These are phyloP conservation scores for Claviceps sp. DNA, from an alignment of 2,329 filamentous ascomycete genomes.

Conservation along the genomic window DNA sequence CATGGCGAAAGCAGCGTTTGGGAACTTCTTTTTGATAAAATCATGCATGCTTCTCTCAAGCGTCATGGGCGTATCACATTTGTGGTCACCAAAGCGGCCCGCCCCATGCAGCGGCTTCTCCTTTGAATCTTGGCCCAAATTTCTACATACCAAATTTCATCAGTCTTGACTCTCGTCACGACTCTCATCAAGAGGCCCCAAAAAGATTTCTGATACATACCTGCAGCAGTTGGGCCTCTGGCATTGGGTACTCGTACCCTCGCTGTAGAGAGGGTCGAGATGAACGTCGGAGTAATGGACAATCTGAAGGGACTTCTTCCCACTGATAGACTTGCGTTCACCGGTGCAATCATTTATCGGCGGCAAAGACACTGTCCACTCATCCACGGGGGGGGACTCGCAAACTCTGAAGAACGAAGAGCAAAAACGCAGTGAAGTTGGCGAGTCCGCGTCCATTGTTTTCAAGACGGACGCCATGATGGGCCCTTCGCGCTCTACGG, in stretches of 20 bases:
- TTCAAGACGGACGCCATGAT: slow-evolving; percentile 34
- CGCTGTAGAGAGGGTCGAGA: slow-evolving; percentile 39
- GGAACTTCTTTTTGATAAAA: slow-evolving; percentile 30
- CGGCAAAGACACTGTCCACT: slow-evolving; percentile 30
- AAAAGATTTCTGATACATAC: slow-evolving; percentile 6
- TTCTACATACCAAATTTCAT: slow-evolving; percentile 24
- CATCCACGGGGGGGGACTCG: slow-evolving; percentile 28
- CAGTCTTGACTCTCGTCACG: not conserved
- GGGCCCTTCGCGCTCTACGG: slow-evolving; percentile 36
- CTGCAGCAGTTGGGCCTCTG: slow-evolving; percentile 46
- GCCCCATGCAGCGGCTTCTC: slow-evolving; percentile 33
- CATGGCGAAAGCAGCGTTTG: slow-evolving; percentile 35
- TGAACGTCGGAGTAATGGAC: slow-evolving; percentile 48
- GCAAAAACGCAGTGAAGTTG: slow-evolving; percentile 37
- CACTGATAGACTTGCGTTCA: slow-evolving; percentile 22
- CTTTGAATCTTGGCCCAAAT: slow-evolving; percentile 28
- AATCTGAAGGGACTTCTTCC: slow-evolving; percentile 32
- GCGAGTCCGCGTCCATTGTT: slow-evolving; percentile 31
- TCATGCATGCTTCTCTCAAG: slow-evolving; percentile 42
- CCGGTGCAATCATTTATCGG: slow-evolving; percentile 19
- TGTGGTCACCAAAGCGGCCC: slow-evolving; percentile 35
- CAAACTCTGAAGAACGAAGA: slow-evolving; percentile 38
- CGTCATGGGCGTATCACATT: slow-evolving; percentile 35
- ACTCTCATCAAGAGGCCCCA: too few relatives aligned
- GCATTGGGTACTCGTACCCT: slow-evolving; percentile 39